Base-by-base conservation (phyloP, 2,329 filamentous ascomycete genomes). In the Diaporthe eres region DNA sequence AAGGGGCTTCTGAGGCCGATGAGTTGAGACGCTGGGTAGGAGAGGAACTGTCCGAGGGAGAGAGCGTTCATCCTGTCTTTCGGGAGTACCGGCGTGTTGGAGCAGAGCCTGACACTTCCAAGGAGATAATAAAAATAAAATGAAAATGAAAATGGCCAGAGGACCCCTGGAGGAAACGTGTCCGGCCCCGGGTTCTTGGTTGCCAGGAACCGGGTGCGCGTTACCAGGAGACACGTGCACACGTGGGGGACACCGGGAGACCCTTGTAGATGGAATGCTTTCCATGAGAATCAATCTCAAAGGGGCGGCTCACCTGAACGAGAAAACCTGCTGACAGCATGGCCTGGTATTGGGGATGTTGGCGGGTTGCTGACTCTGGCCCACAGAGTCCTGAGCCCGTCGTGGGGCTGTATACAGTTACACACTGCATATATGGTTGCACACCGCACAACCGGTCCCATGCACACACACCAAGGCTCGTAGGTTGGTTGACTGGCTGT, bases 201-300 rank as follows among this genome's bases (percentile, higher is more conserved):
- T 39, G 22, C 28, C 49, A 28, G 17, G 49, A 25, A 28, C 4
- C 22, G 15, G 49, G 34, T 39, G 15, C 49, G 65, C 65, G 65
- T 70, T n/a, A n/a, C n/a, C 13, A 68, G 31, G 65, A 42, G 31
- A 70, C 47, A 70, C 65, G 49, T 55, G 65, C 49, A 19, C 34
- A 42, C 65, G 65, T 55, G 47, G 51, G 47, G 49, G 25, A 70
- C 15, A 42, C 65, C n/a, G 34, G 65, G 49, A 70, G 65, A 53
- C 65, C 65, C 65, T 39, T 70, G 49, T 17, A 53, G n/a, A 31
- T 34, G 28, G 63, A 49, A 37, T 39, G 22, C 65, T 22, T 42
- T 19, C 49, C 65, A 70, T 31, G 49, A 39, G 34, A 51, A 22
- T 31, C 31, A 51, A 67, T 53, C 34, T 42, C 28, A 37, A 28